Conservation (phyloP, 768 basidiomycete genomes). For the Cystofilobasidium capitatum region DNA sequence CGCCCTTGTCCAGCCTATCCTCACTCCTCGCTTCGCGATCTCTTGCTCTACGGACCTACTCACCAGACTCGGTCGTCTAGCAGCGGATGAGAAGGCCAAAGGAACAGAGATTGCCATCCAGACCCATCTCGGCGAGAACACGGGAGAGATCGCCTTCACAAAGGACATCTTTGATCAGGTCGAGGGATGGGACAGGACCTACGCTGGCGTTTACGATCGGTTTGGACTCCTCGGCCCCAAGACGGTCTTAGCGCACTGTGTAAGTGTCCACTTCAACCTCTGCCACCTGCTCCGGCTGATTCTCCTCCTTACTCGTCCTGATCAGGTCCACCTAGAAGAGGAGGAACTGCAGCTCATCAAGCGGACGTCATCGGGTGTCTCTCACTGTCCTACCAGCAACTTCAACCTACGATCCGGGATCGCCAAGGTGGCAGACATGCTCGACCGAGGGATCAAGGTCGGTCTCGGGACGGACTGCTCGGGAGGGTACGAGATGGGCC, state of each 20-base stretch:
- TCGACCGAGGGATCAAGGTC: slow-evolving; percentile 83
- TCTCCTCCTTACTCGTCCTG: not conserved
- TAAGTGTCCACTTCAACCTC: slow-evolving; percentile 34
- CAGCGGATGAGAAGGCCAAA: slow-evolving; percentile 38
- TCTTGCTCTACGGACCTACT: slow-evolving; percentile 70
- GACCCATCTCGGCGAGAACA: slow-evolving; percentile 86
- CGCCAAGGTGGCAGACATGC: slow-evolving; percentile 63
- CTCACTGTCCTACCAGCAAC: slow-evolving; percentile 82
- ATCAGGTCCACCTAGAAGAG: slow-evolving; percentile 50
- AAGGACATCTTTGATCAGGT: slow-evolving; percentile 45
- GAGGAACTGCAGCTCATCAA: slow-evolving; percentile 66
- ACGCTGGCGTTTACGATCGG: slow-evolving; percentile 56
- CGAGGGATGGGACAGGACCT: slow-evolving; percentile 19
- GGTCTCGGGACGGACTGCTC: slow-evolving; percentile 84
- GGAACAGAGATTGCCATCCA: slow-evolving; percentile 66
- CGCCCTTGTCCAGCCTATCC: slow-evolving; percentile 70
- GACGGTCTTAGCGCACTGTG: slow-evolving; percentile 80
- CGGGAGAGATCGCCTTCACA: slow-evolving; percentile 58
- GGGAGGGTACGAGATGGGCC: slow-evolving; percentile 74
- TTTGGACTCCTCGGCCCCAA: slow-evolving; percentile 64
- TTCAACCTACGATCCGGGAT: slow-evolving; percentile 81
- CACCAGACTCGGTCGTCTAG: slow-evolving; percentile 52
- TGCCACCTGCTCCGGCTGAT: not conserved
- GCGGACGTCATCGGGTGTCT: slow-evolving; percentile 58
- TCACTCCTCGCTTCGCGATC: slow-evolving; percentile 95